Conservation (phyloP, 169 alveolate genomes). For the Plasmodium fragile region DNA sequence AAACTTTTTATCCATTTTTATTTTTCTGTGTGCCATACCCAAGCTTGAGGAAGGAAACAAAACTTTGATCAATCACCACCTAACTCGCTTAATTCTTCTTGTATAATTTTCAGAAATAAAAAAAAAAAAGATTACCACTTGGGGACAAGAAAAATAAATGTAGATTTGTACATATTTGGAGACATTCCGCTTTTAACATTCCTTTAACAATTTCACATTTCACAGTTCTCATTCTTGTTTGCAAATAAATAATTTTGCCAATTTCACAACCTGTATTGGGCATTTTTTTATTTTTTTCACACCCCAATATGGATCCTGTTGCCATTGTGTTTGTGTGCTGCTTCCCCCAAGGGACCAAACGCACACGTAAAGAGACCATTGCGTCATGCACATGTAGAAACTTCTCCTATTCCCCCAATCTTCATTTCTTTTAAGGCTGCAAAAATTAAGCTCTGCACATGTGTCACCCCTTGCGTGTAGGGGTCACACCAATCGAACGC, state of each 20-base stretch:
- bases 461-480: background rate
- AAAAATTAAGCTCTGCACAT: background rate
- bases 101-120: background rate
- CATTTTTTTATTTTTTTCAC: too few species aligned
- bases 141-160: background rate
- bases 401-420: background rate
- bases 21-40: background rate
- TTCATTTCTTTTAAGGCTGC: background rate
- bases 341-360: background rate
- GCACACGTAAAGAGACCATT: background rate
- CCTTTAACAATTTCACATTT: too few species aligned
- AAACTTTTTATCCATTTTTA: background rate
- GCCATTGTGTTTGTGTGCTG: background rate
- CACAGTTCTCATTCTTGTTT: background rate
- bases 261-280: background rate
- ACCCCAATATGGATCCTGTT: background rate
- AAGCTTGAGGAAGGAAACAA: background rate
- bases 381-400: background rate
- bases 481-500: background rate
- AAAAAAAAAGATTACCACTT: background rate
- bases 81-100: background rate
- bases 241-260: background rate
- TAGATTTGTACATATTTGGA: background rate
- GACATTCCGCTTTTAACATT: background rate
- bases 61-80: background rate